Percentiles rank a stretch among this genome's conserved stretches.
Conservation (phyloP, 1,284 basidiomycete genomes). For the Trametes hirsuta region DNA sequence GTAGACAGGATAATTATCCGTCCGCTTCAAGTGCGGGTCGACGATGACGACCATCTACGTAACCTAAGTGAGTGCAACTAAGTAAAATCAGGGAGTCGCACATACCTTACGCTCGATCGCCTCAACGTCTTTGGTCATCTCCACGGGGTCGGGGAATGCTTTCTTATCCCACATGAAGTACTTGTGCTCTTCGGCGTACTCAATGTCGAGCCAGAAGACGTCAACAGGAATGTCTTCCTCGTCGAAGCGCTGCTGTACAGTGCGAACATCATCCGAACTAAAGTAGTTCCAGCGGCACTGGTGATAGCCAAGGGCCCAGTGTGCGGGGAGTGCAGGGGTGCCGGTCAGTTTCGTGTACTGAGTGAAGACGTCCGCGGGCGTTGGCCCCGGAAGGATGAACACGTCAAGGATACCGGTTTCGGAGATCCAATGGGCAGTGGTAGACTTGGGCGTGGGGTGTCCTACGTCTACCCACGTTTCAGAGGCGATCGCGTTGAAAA, state of each 20-base stretch:
- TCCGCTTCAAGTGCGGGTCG: conserved; percentile 95
- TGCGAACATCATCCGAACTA: conserved; percentile 85
- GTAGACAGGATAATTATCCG: conserved; percentile 83
- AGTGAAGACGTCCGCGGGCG: conserved; percentile 78
- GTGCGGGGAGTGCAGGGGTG: conserved; percentile 83
- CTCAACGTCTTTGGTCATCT: conserved; percentile 91
- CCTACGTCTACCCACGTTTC: conserved; percentile 96
- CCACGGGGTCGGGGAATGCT: conserved; percentile 91
- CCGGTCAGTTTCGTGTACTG: conserved; percentile 90
- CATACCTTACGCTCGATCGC: conserved; percentile 83
- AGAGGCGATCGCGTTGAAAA: conserved; percentile 90
- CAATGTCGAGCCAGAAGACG: conserved; percentile 99
- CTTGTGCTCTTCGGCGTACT: conserved; percentile 92
- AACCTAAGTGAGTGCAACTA: not conserved
- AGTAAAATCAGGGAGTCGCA: not conserved
- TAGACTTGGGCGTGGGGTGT: conserved; percentile 64
- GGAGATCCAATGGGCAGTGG: conserved; percentile 94
- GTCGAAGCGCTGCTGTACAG: conserved; percentile 89
- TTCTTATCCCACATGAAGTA: conserved; percentile 98
- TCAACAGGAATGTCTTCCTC: conserved; percentile 95
- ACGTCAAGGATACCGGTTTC: conserved; percentile 96
- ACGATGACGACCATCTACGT: conserved; percentile 93
- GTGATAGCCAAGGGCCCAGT: conserved; percentile 94
- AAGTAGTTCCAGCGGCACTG: conserved; percentile 99
- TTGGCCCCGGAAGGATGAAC: conserved; percentile 91